Conservation (phyloP, 2,329 filamentous ascomycete species). For the Trichoderma afroharzianum region DNA sequence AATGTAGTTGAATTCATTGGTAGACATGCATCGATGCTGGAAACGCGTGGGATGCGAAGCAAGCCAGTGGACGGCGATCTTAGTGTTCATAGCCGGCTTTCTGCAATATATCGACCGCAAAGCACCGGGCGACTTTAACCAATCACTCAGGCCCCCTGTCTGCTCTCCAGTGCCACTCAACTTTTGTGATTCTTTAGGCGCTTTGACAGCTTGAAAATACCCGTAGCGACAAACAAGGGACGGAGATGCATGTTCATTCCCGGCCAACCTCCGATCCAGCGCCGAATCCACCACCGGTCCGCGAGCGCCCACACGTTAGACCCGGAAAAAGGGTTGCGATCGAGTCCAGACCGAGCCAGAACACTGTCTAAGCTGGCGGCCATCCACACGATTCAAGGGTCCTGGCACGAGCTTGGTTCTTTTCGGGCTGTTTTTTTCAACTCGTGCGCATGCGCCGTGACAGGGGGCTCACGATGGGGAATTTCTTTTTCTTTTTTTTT, state of each 20-base stretch:
- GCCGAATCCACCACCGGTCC: constrained; percentile 14
- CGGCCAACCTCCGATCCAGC: constrained; percentile 20
- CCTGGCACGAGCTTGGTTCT: constrained; percentile 19
- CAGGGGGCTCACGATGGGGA: background rate
- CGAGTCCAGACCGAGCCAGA: constrained; percentile 23
- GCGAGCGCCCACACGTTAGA: constrained; percentile 6
- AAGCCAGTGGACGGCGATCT: background rate
- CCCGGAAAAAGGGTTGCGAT: constrained; percentile 1
- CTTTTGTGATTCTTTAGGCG: background rate
- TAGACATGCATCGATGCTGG: background rate
- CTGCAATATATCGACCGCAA: background rate
- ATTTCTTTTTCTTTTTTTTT: background rate
- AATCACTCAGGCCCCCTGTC: background rate
- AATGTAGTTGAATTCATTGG: background rate
- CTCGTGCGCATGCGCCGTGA: constrained; percentile 4
- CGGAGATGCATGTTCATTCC: constrained; percentile 16
- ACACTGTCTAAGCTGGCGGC: background rate
- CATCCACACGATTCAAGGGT: constrained; percentile 14
- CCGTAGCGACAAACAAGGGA: background rate
- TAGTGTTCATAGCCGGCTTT: background rate
- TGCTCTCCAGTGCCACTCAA: background rate
- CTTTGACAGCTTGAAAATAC: background rate
- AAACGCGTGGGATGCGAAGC: background rate
- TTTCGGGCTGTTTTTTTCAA: constrained; percentile 15
- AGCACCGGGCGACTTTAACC: background rate